Base-by-base conservation (phyloP, 1,284 basidiomycete species). In the Polyporus tsugae region DNA sequence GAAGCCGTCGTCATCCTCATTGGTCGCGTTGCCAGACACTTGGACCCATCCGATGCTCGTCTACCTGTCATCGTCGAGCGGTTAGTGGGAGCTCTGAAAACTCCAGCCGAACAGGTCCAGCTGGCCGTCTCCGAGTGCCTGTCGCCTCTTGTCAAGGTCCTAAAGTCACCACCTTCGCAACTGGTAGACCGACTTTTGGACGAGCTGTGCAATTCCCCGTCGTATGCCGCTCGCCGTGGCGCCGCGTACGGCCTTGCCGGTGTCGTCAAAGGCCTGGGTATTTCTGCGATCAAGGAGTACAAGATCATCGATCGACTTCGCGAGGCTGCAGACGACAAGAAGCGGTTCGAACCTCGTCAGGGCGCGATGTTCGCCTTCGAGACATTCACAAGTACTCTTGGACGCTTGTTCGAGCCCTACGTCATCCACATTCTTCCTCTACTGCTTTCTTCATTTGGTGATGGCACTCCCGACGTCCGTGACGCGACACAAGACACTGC, bases 191-290 rank as follows among this genome's bases (percentile, higher is more conserved):
- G 87, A 70, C 85, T 98, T 2, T 87, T 96, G 73, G 85, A 89
- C 29, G 91, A 95, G 49, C 84, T 98, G 25, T 89, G 93, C 67
- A 86, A 89, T 58, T 90, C 90, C 1, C 83, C 90, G 10, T 98
- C 96, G 79, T 99, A 99, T 76, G 97, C 95, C 7, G 88, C 90
- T 67, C 90, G 98, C 36, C 89, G 97, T 58, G 98, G 98, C 49
- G 97, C 97, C 1, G 97, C 97, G 0, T 99, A 99, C 78, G 98
- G 98, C 61, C 82, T 99, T 25, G 96, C 97, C 0, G 98, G 98
- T 42, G 88, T 96, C 22, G 86, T 99, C 74, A 95, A 94, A 78
- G 98, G 98, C 17, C 87, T 92, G 1, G 98, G 98, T 6, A 90
- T 99, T 41, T 84, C 88, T 1, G 89, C 91, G 0, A 91, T 99